Evolutionary conservation across 78 protist species (phyloP).

Genomic region (Cavenderia fasciculata): DNA sequence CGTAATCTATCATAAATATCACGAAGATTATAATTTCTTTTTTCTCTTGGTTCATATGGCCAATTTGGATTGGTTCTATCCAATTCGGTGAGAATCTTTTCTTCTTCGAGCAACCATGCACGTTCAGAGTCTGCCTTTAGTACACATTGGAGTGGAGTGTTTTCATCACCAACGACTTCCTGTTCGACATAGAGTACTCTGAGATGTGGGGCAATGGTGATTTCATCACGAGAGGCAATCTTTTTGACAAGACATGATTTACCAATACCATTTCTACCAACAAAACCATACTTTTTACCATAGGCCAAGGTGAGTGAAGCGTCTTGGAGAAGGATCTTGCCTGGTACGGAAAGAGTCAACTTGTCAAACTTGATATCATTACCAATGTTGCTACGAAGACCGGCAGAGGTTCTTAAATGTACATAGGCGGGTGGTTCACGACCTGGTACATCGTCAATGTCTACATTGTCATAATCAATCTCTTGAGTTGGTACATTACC

Average conservation of each 20-base stretch:
- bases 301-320: constrained; percentile 66
- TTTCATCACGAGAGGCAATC: constrained; percentile 81
- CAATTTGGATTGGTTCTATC: constrained; percentile 44
- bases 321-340: constrained; percentile 71
- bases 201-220: constrained; percentile 84
- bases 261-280: constrained; percentile 96
- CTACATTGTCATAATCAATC: constrained; percentile 56
- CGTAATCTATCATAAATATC: constrained; percentile 80
- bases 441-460: constrained; percentile 62
- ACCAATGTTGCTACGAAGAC: constrained; percentile 41
- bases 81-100: constrained; percentile 38
- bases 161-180: constrained; percentile 89
- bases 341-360: constrained; percentile 75
- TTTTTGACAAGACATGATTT: constrained; percentile 93
- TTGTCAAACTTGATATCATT: constrained; percentile 81
- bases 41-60: constrained; percentile 57
- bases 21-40: constrained; percentile 73
- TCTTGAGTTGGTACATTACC: no score
- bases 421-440: constrained; percentile 72
- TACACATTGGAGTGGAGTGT: constrained; percentile 85
- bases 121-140: constrained; percentile 89
- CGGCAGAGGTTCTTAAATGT: constrained; percentile 49
- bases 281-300: constrained; percentile 91
- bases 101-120: constrained; percentile 81
- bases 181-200: constrained; percentile 92